Base-by-base conservation (phyloP, 2,329 filamentous ascomycete species). In the Ophiostoma tasmaniense region DNA sequence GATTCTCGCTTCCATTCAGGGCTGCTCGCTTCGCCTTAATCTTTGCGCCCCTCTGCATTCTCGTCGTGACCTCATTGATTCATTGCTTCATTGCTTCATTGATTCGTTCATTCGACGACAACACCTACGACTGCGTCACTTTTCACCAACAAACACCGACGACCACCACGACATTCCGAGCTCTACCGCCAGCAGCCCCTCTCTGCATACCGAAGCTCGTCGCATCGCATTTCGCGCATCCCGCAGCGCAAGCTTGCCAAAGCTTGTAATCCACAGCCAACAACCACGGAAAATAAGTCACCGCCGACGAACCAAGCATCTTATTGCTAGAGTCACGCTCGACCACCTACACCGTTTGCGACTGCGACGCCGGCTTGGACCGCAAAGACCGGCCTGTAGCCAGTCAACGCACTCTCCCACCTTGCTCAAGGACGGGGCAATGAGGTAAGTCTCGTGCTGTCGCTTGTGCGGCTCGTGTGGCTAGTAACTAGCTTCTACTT, bases 151-250 rank as follows among this genome's bases (percentile, higher is more conserved):
- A 8, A 17, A 28, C 33, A 13, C 25, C 30, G 3, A 5, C 33
- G 33, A 17, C 25, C 30, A 13, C 25, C 52, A 33, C 55, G 25
- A 30, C 55, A 22, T 61, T 25, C 17, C 25, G 25, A 30, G 11
- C 25, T 14, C 11, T 13, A 17, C 55, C 25, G 6, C 55, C 14
- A 61, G 22, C 55, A 45, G 17, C 55, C 55, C 50, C 50, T 55
- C 50, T 55, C n/a, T 61, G 55, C 55, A 61, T 61, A 30, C 25
- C 55, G 25, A 61, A 61, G 55, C 55, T 30, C 55, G 55, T 64
- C 59, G 59, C 59, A n/a, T 33, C n/a, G 59, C 59, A n/a, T 33
- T 35, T 17, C 25, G 25, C 55, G 55, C 55, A 45, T n/a, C 17
- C 59, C 28, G 59, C 59, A 62, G n/a, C 50, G n/a, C 50, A 45